Percentiles rank a stretch among this genome's conserved stretches.
Evolutionary conservation across 768 basidiomycete genomes (phyloP).

Genomic region (Kwoniella newhampshirensis): DNA sequence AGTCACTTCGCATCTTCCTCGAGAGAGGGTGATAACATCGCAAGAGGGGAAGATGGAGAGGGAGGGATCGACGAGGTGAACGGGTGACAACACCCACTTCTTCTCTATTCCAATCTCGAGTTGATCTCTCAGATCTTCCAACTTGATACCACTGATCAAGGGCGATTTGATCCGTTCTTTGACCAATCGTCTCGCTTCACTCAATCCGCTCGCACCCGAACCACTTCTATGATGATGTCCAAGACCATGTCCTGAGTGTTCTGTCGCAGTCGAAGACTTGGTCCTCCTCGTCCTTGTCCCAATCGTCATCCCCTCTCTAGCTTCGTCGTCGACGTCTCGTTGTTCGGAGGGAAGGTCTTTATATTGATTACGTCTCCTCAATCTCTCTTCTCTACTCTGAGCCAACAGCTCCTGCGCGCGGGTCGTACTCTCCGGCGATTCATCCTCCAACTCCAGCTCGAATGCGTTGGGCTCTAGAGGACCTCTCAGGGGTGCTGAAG

Average conservation of each 20-base stretch:
- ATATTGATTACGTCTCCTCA: constrained; percentile 7
- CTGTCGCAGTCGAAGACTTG: neutral
- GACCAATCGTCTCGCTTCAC: constrained; percentile 23
- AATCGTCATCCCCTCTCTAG: neutral
- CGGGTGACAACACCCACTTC: constrained; percentile 33
- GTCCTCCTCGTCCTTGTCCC: neutral
- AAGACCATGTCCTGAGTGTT: neutral
- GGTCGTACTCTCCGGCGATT: neutral
- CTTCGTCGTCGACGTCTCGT: no score
- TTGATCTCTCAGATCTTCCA: constrained; percentile 39
- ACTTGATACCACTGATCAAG: constrained; percentile 28
- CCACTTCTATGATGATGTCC: constrained; percentile 3
- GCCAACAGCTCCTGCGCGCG: neutral
- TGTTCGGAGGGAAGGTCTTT: no score
- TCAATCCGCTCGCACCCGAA: constrained; percentile 1
- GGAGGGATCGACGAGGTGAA: no score
- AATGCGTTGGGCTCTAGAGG: constrained; percentile 18
- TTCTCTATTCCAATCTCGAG: constrained; percentile 44
- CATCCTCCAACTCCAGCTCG: constrained; percentile 7
- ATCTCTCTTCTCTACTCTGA: constrained; percentile 1
- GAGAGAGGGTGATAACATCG: no score
- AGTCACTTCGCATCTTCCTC: no score
- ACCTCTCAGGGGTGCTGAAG: neutral
- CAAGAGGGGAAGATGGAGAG: no score
- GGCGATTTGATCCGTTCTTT: constrained; percentile 36